Conservation (phyloP, 208 protist species). For the Trypanosoma vivax region DNA sequence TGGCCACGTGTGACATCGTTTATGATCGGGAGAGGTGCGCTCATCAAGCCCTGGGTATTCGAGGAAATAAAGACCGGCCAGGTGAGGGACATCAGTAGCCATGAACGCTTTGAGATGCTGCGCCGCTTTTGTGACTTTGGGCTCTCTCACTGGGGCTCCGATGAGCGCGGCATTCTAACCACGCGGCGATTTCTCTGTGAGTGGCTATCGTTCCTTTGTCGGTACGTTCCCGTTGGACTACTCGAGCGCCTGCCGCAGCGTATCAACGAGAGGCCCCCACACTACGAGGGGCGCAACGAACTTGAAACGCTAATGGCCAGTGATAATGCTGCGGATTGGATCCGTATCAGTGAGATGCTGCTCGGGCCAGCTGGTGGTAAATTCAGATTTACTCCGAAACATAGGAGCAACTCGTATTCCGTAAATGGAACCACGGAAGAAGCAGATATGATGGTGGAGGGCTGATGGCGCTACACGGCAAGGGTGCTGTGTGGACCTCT, state of each 20-base stretch:
- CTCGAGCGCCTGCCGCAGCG: slow-evolving; percentile 86
- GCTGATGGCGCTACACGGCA: slow-evolving; percentile 12
- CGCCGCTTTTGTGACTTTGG: slow-evolving; percentile 87
- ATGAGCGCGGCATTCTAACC: slow-evolving; percentile 75
- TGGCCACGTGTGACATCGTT: slow-evolving; percentile 56
- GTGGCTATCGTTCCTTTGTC: slow-evolving; percentile 93
- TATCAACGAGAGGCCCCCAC: slow-evolving; percentile 90
- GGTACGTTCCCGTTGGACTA: slow-evolving; percentile 93
- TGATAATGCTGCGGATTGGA: slow-evolving; percentile 87
- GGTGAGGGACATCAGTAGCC: slow-evolving; percentile 90
- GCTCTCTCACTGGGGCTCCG: slow-evolving; percentile 94
- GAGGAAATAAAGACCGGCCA: slow-evolving; percentile 91
- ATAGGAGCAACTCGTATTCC: slow-evolving; percentile 90
- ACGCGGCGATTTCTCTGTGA: slow-evolving; percentile 95
- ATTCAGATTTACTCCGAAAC: slow-evolving; percentile 94
- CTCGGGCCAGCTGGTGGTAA: slow-evolving; percentile 78
- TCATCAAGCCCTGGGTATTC: slow-evolving; percentile 98
- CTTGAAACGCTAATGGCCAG: slow-evolving; percentile 92
- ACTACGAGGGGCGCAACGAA: slow-evolving; percentile 90
- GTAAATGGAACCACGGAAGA: slow-evolving; percentile 15
- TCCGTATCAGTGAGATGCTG: slow-evolving; percentile 87
- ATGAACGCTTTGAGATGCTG: slow-evolving; percentile 92
- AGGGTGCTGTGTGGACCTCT: too few species aligned
- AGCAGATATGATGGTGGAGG: slow-evolving; percentile 34
- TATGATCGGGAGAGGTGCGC: slow-evolving; percentile 87